Evolutionary conservation across 2,329 filamentous ascomycete species (phyloP), one percentile per base, ranked within the genome.

Genomic region (Nigrospora oryzae): DNA sequence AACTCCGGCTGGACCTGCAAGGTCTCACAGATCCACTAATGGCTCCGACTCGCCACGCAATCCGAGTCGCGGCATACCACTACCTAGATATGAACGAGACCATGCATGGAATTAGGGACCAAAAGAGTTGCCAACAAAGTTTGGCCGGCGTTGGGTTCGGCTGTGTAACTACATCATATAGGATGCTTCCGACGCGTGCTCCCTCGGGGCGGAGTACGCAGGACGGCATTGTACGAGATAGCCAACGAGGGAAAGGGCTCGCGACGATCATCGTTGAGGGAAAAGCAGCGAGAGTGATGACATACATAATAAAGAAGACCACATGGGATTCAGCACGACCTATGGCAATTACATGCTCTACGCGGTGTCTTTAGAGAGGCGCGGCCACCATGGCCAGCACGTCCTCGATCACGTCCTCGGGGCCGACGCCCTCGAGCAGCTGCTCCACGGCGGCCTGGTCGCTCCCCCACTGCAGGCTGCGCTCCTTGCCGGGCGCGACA

Each of bases 401-500:
- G 54, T 84, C 79, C 47, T 84, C 80, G 35, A 86, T 71, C 3
- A 86, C 74, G 36, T 80, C 75, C 51, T 83, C 79, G 0, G 79
- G 71, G 1, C 74, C 73, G 11, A 83, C 60, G 6, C 69, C 77
- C 31, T 84, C 78, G 3, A 96, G 65, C 40, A 89, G 53, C 14
- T 75, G 71, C 51, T 77, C 72, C 2, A 96, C 79, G 4, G 86
- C 85, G 30, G 75, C 72, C 0, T 84, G 53, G 43, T 85, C 81
- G 62, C 91, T 96, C 0, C 93, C 93, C 81, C 94, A 98, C 62
- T 95, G 88, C 70, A 95, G 76, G 61, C 89, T 96, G 40, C 89
- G 75, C 67, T 97, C 93, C 46, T 81, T 79, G 49, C 80, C 75
- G 1, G 87, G 75, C 1, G 67, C 65, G 0, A 84, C 79, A 45